These are phyloP conservation scores for Entoloma clypeatum DNA, from an alignment of 1,284 basidiomycete species.

Conservation along the genomic window DNA sequence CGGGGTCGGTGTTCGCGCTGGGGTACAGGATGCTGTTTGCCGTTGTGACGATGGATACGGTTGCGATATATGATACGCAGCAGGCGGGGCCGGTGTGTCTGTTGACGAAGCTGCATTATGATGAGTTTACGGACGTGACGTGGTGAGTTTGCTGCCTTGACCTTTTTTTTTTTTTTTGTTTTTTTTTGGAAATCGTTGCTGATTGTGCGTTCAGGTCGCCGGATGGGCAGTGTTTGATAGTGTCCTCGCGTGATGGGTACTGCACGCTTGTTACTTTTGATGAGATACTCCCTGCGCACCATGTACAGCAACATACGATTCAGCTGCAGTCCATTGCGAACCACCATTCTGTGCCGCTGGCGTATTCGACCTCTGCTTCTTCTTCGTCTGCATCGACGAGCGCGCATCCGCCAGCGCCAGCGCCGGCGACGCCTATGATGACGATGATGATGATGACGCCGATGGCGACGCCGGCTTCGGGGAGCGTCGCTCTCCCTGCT, in stretches of 20 bases:
- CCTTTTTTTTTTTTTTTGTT: conserved; percentile 3
- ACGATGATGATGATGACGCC: conserved; percentile 29
- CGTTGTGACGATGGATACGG: conserved; percentile 94
- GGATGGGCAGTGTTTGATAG: conserved; percentile 90
- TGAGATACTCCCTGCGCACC: conserved; percentile 83
- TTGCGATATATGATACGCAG: conserved; percentile 96
- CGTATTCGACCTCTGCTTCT: conserved; percentile 32
- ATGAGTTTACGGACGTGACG: conserved; percentile 94
- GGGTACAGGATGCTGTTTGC: conserved; percentile 96
- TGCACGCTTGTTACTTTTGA: conserved; percentile 92
- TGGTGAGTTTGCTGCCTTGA: conserved; percentile 62
- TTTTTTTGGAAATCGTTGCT: conserved; percentile 7
- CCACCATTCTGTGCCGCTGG: conserved; percentile 67
- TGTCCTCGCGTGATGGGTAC: conserved; percentile 94
- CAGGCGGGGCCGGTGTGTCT: conserved; percentile 91
- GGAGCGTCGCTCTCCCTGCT: conserved; percentile 9
- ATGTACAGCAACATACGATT: conserved; percentile 83
- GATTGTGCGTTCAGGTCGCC: conserved; percentile 68
- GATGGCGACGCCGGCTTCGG: too few species aligned
- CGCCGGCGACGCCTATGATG: conserved; percentile 24
- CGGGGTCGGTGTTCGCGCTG: conserved; percentile 76
- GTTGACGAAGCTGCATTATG: conserved; percentile 94
- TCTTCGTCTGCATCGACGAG: conserved; percentile 22
- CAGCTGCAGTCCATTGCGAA: conserved; percentile 86
- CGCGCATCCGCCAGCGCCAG: conserved; percentile 38